Evolutionary conservation across 1,284 basidiomycete species (phyloP).

Genomic region (Tilletia indica): DNA sequence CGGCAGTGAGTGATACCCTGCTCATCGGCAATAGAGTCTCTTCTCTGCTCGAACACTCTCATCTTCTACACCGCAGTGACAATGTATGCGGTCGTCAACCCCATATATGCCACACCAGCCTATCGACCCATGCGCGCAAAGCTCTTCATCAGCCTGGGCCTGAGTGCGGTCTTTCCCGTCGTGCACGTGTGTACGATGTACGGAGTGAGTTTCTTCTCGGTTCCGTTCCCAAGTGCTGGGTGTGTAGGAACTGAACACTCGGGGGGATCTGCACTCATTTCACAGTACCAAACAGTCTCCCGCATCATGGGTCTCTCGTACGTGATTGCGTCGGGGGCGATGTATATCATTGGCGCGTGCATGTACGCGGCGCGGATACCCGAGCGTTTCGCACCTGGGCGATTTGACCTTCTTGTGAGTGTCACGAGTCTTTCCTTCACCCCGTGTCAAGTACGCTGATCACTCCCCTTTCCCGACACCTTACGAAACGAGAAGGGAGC

Average conservation of each 20-base stretch:
- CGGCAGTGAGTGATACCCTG: slow-evolving; percentile 60
- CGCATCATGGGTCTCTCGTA: slow-evolving; percentile 46
- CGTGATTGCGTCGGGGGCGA: slow-evolving; percentile 35
- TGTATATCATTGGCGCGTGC: slow-evolving; percentile 45
- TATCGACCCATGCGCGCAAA: slow-evolving; percentile 75
- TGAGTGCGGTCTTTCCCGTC: slow-evolving; percentile 71
- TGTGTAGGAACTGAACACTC: too few relatives aligned
- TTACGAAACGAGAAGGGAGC: slow-evolving; percentile 24
- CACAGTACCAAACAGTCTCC: slow-evolving; percentile 58
- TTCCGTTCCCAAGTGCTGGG: not conserved
- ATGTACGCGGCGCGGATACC: slow-evolving; percentile 71
- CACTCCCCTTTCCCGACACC: not conserved
- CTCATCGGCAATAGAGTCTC: slow-evolving; percentile 22
- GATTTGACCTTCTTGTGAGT: slow-evolving; percentile 70
- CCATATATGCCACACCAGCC: slow-evolving; percentile 72
- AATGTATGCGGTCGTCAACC: slow-evolving; percentile 74
- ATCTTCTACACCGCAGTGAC: slow-evolving; percentile 52
- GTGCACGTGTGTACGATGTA: slow-evolving; percentile 64
- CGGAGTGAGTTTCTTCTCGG: slow-evolving; percentile 24
- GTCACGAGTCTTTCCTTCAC: not conserved
- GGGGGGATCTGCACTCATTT: slow-evolving; percentile 21
- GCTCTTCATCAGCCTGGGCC: slow-evolving; percentile 77
- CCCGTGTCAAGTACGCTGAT: not conserved
- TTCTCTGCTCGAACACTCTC: slow-evolving; percentile 19
- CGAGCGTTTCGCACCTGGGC: slow-evolving; percentile 73